phyloP scores from a whole-genome alignment of 768 basidiomycete genomes.

The Amyloporia xantha region DNA sequence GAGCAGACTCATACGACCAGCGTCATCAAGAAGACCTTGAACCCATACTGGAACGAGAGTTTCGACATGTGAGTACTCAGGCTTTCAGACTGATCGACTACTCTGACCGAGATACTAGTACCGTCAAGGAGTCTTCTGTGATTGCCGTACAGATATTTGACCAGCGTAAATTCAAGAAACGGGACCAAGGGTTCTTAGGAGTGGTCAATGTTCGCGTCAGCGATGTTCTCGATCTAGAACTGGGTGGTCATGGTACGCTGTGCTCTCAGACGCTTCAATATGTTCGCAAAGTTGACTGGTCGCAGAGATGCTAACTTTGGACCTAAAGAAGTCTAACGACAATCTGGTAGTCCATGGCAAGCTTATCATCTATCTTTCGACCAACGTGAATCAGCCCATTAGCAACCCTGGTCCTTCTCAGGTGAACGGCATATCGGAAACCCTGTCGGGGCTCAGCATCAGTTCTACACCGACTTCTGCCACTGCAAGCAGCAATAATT shows the following conservation, averaged over 20 bases:
- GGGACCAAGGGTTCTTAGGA: constrained; percentile 96
- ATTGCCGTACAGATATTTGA: constrained; percentile 98
- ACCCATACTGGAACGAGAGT: constrained; percentile 97
- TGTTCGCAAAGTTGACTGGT: background rate
- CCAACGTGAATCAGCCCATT: constrained; percentile 81
- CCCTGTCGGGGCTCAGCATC: constrained; percentile 56
- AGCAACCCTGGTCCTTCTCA: constrained; percentile 78
- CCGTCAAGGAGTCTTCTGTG: constrained; percentile 96
- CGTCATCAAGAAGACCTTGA: constrained; percentile 92
- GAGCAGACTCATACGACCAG: constrained; percentile 97
- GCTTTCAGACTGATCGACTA: background rate
- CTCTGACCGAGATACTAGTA: constrained; percentile 38
- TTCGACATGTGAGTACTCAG: constrained; percentile 82
- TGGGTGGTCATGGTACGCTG: constrained; percentile 83
- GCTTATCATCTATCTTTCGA: constrained; percentile 93
- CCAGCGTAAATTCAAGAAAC: constrained; percentile 97
- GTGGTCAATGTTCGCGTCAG: constrained; percentile 93
- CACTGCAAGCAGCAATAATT: constrained; percentile 29
- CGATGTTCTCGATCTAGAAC: constrained; percentile 85
- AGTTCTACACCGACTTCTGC: constrained; percentile 58
- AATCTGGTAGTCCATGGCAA: constrained; percentile 97
- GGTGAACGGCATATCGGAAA: constrained; percentile 49
- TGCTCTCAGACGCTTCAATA: background rate
- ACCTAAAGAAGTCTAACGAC: constrained; percentile 98
- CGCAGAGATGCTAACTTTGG: constrained; percentile 87